Evolutionary conservation across 305 asterid species (phyloP).

Genomic region (Coffea humblotiana): DNA sequence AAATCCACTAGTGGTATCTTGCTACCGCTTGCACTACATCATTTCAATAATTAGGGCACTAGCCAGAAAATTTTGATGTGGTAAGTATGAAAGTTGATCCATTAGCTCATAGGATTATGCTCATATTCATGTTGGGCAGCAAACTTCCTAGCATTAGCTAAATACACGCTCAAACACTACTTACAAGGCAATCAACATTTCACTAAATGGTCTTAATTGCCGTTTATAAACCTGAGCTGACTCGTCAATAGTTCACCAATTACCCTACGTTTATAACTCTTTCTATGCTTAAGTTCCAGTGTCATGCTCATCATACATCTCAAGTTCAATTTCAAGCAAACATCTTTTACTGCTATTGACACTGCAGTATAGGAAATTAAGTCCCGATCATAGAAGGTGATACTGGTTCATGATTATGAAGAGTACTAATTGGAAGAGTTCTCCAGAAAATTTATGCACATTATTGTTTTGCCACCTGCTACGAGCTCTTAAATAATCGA

Average conservation of each 20-base stretch:
- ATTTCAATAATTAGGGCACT: conserved; percentile 16
- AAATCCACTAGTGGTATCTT: conserved; percentile 3
- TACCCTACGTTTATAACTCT: conserved; percentile 1
- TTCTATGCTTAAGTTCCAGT: background rate
- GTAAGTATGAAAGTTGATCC: background rate
- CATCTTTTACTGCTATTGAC: background rate
- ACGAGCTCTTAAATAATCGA: background rate
- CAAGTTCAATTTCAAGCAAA: background rate
- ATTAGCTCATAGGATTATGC: background rate
- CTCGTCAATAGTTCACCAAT: background rate
- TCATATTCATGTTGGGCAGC: background rate
- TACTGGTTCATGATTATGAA: background rate
- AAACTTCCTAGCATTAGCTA: background rate
- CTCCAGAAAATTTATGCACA: too few species aligned
- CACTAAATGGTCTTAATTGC: background rate
- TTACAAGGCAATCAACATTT: background rate
- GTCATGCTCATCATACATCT: background rate
- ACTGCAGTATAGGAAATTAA: background rate
- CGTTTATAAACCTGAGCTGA: background rate
- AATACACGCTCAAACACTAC: background rate
- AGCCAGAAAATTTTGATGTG: conserved; percentile 9
- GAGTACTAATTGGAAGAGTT: background rate
- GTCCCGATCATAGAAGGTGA: background rate
- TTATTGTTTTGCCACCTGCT: background rate
- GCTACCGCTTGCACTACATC: conserved; percentile 20